phyloP scores from a whole-genome alignment of 768 basidiomycete species.

The Coprinopsis sp. region DNA sequence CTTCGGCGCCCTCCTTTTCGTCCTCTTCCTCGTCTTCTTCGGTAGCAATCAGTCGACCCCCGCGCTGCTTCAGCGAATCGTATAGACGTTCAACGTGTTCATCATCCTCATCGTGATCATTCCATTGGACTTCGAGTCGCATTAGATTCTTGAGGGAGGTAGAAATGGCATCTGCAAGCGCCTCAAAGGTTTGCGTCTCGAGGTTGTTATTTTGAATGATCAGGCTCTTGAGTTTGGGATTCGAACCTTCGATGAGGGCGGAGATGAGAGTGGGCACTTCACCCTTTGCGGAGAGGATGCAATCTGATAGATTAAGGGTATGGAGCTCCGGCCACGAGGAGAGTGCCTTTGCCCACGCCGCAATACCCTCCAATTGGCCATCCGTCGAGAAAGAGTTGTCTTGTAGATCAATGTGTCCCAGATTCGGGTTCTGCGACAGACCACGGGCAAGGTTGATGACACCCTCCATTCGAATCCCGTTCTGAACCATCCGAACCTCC shows the following conservation, averaged over 20 bases:
- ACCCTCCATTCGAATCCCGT: conserved; percentile 93
- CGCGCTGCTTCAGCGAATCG: conserved; percentile 57
- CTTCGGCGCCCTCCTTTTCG: conserved; percentile 53
- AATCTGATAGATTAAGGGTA: conserved; percentile 89
- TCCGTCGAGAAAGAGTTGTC: conserved; percentile 81
- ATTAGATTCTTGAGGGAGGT: conserved; percentile 55
- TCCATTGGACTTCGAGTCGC: conserved; percentile 84
- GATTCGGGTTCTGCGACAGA: conserved; percentile 55
- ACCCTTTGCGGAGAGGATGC: conserved; percentile 79
- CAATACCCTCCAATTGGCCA: conserved; percentile 44
- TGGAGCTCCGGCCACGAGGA: conserved; percentile 65
- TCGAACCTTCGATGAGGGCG: conserved; percentile 62
- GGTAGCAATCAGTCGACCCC: conserved; percentile 59
- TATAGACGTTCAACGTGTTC: conserved; percentile 52
- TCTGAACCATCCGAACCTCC: conserved; percentile 94
- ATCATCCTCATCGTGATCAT: conserved; percentile 78
- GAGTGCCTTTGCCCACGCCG: conserved; percentile 62
- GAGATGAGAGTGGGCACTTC: conserved; percentile 64
- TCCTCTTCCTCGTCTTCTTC: conserved; percentile 86
- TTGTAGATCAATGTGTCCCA: conserved; percentile 84
- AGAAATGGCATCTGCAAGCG: conserved; percentile 64
- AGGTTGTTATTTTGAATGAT: conserved; percentile 93
- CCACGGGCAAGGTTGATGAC: conserved; percentile 76
- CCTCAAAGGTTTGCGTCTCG: conserved; percentile 58
- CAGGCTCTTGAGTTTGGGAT: conserved; percentile 67